Evolutionary conservation across 192 early-diverging fungal species (phyloP), one percentile per base, ranked within the genome.

Genomic region (Coemansia sp.): DNA sequence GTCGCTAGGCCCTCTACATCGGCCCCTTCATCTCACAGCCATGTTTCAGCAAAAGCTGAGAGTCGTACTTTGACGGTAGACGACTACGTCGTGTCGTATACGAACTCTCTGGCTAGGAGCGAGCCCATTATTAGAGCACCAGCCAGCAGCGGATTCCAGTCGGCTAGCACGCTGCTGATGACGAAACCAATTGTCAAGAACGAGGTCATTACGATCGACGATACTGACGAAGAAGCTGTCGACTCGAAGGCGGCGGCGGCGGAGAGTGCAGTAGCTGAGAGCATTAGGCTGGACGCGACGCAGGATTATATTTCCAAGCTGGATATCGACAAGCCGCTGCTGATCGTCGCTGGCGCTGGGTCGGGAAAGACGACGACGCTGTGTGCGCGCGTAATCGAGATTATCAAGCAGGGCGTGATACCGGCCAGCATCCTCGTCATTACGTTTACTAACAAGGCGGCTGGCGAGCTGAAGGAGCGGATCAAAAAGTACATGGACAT

Each of bases 401-500:
- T 85, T 46, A 66, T 85, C 5, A 60, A 38, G 20, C 77, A 55
- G n/a, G 82, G 82, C 1, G 73, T 85, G 3, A 20, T 55, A 5
- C 67, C 77, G 1, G 12, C 36, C 18, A 18, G 64, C 2, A 74
- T 85, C 11, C 57, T 85, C 47, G 82, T 85, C 7, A 80, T 85
- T n/a, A 85, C 82, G n/a, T 85, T 85, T 61, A 85, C 82, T 13
- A 85, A 85, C 54, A 85, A 85, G 77, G 82, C 82, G 16, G 77
- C 82, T 1, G 70, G 67, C 27, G 82, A 85, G 67, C 72, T 85
- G 54, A 75, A 75, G 54, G 63, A 68, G 27, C 70, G 82, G 2
- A 79, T 85, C 10, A n/a, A 8, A 10, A 61, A 66, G 60, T 78
- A 78, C 38, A 76, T 74, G 67, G 44, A 51, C 33, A 59, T 27